Evolutionary conservation across 129 eudicot genomes (phyloP), one percentile per base, ranked within the genome.

Genomic region (Centrapalus pauciflorus): DNA sequence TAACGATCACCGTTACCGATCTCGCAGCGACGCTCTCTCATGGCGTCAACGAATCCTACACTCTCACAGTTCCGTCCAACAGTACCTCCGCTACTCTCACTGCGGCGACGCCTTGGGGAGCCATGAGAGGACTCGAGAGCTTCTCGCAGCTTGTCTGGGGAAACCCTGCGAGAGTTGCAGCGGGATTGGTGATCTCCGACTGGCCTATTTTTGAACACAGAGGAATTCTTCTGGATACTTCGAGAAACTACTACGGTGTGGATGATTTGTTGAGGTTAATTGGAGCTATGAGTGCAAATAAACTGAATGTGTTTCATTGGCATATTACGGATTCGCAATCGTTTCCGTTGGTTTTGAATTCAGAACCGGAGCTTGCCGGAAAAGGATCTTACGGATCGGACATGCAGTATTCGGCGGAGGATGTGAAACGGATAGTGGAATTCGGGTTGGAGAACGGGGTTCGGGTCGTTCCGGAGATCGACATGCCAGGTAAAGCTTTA

Each of bases 291-390:
- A 80, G 98, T 54, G 74, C 72, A 68, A 92, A 92, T 51, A 92
- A 92, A 27, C 0, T 92, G 65, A 92, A 92, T 64, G 98, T 92
- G 20, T 92, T 92, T 67, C 98, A 92, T 64, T 92, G 98, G 98
- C 98, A 92, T 46, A 81, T 92, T 0, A 92, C 96, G 7, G 98
- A 92, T 68, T 92, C 98, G n/a, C 98, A 92, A 1, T 88, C 98
- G 29, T 92, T 92, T 38, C 96, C 98, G 2, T 23, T 92, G 61
- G 87, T 77, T 11, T 2, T 92, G 66, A 77, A 80, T 1, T 83
- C 89, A 52, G 98, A 92, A 82, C 91, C 96, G 13, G 79, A 73
- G 64, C 76, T 92, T 2, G 83, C 89, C 33, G 73, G 21, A 30
- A 85, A 77, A 56, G 96, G 96, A 1, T 77, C 96, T 41, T 92